A percentile compares a stretch with the other conserved stretches of the same genome.
phyloP scores from a whole-genome alignment of 1,284 basidiomycete species.

The Ganoderma lingzhi region DNA sequence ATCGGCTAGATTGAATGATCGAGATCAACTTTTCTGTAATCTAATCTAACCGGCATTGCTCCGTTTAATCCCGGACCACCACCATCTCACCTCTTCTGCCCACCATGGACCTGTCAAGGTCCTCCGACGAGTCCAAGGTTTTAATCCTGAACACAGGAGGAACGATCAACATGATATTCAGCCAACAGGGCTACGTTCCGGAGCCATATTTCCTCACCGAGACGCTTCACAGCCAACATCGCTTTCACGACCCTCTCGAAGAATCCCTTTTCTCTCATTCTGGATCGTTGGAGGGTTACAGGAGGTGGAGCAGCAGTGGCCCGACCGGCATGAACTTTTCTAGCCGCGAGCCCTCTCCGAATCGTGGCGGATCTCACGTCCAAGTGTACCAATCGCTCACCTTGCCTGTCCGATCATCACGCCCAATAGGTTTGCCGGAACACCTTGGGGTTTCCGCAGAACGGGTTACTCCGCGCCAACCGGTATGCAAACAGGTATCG shows the following conservation, averaged over 20 bases:
- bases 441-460: constrained; percentile 45
- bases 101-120: constrained; percentile 55
- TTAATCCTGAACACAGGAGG: constrained; percentile 88
- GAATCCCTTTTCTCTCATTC: constrained; percentile 83
- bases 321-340: constrained; percentile 37
- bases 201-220: constrained; percentile 90
- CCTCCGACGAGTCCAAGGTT: constrained; percentile 78
- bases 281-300: constrained; percentile 74
- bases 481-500: constrained; percentile 58
- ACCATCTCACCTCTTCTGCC: constrained; percentile 10
- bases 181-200: constrained; percentile 83
- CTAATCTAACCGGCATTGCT: constrained; percentile 27
- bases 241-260: constrained; percentile 87
- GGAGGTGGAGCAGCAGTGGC: constrained; percentile 63
- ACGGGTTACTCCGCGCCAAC: constrained; percentile 41
- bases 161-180: constrained; percentile 88
- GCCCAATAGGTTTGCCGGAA: constrained; percentile 63
- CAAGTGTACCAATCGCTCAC: constrained; percentile 53
- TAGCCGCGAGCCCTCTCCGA: constrained; percentile 34
- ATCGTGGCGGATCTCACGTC: constrained; percentile 30
- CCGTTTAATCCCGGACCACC: background rate
- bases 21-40: constrained; percentile 19
- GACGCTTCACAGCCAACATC: constrained; percentile 79
- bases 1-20: constrained; percentile 12
- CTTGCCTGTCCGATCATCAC: constrained; percentile 74